These are phyloP conservation scores for Bacidia rubella DNA, from an alignment of 495 filamentous ascomycete species.

Conservation along the genomic window DNA sequence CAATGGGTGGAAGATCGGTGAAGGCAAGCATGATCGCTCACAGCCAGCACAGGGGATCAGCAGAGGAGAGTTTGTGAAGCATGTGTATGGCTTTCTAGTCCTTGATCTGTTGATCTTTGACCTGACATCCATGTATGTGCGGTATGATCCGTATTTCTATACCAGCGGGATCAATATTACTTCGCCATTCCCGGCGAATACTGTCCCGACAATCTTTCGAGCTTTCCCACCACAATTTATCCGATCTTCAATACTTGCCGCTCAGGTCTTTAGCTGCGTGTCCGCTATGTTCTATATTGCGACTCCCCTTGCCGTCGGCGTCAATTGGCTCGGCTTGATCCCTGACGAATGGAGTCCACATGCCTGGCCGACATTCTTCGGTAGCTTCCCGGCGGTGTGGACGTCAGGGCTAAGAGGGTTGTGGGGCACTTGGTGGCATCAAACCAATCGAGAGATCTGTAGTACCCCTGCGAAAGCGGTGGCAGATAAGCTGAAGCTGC, in stretches of 20 bases:
- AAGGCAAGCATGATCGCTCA: constrained; percentile 9
- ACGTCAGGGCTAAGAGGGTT: constrained; percentile 13
- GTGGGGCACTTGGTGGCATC: constrained; percentile 20
- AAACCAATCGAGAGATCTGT: constrained; percentile 11
- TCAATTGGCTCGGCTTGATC: constrained; percentile 10
- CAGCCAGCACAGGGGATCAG: constrained; percentile 3
- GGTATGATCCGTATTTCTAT: constrained; percentile 14
- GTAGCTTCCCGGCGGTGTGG: constrained; percentile 11
- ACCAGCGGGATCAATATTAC: constrained; percentile 3
- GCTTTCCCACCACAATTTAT: constrained; percentile 13
- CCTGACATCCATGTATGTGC: constrained; percentile 5
- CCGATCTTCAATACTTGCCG: constrained; percentile 10
- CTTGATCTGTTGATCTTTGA: constrained; percentile 12
- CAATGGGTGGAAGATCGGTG: constrained; percentile 13
- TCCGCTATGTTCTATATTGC: constrained; percentile 10
- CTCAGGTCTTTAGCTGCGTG: constrained; percentile 11
- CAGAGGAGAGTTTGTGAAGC: neutral
- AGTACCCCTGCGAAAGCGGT: constrained; percentile 8
- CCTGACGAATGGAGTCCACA: constrained; percentile 17
- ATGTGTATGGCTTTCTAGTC: neutral
- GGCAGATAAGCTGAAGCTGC: constrained; percentile 1
- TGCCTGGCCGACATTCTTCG: constrained; percentile 16
- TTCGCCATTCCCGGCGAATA: constrained; percentile 6
- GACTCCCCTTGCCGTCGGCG: neutral
- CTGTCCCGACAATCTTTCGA: neutral